A percentile compares a stretch with the other conserved stretches of the same genome.
Conservation (phyloP, 768 basidiomycete genomes). For the Mycena amicta region DNA sequence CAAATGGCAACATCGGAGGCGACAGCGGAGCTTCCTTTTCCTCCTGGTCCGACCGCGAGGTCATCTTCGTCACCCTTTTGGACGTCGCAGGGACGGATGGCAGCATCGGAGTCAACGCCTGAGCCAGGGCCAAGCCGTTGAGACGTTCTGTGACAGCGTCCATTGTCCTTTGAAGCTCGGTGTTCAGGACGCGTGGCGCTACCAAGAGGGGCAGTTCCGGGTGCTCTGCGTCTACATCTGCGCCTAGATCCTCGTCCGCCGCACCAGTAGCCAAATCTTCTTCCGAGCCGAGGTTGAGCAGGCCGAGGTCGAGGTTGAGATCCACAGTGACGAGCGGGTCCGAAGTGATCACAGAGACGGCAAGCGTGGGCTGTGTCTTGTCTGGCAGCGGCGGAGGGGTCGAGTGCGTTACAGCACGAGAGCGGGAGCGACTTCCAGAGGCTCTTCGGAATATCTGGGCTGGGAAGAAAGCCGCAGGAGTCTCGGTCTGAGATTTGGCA, state of each 20-base stretch:
- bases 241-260: slow-evolving; percentile 6
- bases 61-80: too few relatives aligned
- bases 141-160: slow-evolving; percentile 50
- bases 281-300: slow-evolving; percentile 12
- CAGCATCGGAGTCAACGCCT: slow-evolving; percentile 24
- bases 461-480: background rate
- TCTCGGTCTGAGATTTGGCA: too few relatives aligned
- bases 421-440: slow-evolving; percentile 6
- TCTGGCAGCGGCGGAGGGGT: background rate
- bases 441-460: slow-evolving; percentile 10
- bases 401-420: slow-evolving; percentile 2
- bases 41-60: too few relatives aligned
- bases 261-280: slow-evolving; percentile 4
- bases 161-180: slow-evolving; percentile 43
- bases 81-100: too few relatives aligned
- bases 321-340: slow-evolving; percentile 14
- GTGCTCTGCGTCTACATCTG: slow-evolving; percentile 9
- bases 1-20: background rate
- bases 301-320: slow-evolving; percentile 15
- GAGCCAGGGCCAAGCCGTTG: slow-evolving; percentile 35
- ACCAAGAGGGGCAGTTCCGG: slow-evolving; percentile 44
- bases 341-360: slow-evolving; percentile 4
- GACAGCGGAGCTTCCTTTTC: too few relatives aligned
- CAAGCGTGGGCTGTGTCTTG: background rate
- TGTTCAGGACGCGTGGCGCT: slow-evolving; percentile 44